Percentiles rank a stretch among this genome's conserved stretches.
Evolutionary conservation across 2,329 filamentous ascomycete genomes (phyloP).

Genomic region (Ophiosphaerella korrae): DNA sequence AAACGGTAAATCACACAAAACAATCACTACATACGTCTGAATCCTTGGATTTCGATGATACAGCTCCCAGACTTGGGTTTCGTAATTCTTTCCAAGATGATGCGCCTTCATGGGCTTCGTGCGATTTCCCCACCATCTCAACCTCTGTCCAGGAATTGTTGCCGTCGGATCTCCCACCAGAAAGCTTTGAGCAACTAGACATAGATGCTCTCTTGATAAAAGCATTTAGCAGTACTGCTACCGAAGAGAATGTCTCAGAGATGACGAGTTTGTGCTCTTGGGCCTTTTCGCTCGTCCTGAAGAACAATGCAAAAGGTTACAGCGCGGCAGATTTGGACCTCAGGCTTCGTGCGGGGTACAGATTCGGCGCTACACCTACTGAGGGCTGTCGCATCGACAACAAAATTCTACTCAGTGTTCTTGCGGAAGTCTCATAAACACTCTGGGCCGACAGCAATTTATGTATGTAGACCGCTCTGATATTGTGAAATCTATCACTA

Average conservation of each 20-base stretch:
- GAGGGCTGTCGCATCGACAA: slow-evolving; percentile 18
- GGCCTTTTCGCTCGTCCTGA: slow-evolving; percentile 18
- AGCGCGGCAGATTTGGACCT: slow-evolving; percentile 12
- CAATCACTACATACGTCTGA: too few relatives aligned
- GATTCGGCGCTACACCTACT: slow-evolving; percentile 1
- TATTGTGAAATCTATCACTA: too few relatives aligned
- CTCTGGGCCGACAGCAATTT: neutral
- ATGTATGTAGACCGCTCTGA: too few relatives aligned
- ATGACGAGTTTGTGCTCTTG: slow-evolving; percentile 18
- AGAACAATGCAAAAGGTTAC: slow-evolving; percentile 13
- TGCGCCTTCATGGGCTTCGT: too few relatives aligned
- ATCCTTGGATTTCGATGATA: too few relatives aligned
- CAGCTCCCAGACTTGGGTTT: too few relatives aligned
- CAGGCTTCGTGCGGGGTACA: slow-evolving; percentile 16
- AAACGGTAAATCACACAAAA: too few relatives aligned
- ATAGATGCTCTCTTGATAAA: neutral
- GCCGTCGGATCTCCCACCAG: too few relatives aligned
- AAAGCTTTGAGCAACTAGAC: neutral
- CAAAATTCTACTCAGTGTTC: slow-evolving; percentile 11
- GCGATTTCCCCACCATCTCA: too few relatives aligned
- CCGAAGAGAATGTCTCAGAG: slow-evolving; percentile 6
- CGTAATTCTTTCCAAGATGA: too few relatives aligned
- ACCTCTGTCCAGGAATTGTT: too few relatives aligned
- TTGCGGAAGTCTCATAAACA: slow-evolving; percentile 15
- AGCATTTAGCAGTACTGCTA: slow-evolving; percentile 2